Conservation (phyloP, 257 asterid genomes). For the Penstemon barbatus region DNA sequence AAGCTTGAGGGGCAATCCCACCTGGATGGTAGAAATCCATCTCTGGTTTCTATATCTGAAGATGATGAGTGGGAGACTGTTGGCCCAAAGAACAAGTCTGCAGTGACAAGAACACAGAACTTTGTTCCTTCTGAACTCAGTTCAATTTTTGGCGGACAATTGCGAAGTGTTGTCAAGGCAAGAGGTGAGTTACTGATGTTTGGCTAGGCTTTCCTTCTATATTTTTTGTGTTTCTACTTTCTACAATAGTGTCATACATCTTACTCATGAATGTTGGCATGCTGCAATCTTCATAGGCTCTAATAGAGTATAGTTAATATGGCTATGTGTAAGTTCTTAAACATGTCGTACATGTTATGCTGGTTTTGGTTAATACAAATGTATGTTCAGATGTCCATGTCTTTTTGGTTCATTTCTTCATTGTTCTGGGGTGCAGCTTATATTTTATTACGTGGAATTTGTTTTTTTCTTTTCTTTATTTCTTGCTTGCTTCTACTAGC, state of each 20-base stretch:
- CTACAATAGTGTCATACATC: neutral
- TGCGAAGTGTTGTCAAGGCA: conserved; percentile 79
- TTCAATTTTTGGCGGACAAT: conserved; percentile 79
- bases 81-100: conserved; percentile 95
- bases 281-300: no score
- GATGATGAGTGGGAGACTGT: conserved; percentile 99
- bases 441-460: neutral
- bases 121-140: conserved; percentile 79
- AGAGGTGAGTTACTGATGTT: conserved; percentile 47
- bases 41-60: conserved; percentile 69
- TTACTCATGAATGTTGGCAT: conserved; percentile 17
- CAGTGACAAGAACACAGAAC: conserved; percentile 82
- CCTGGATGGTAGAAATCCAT: conserved; percentile 53
- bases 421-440: no score
- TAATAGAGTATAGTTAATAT: no score
- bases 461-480: conserved; percentile 5
- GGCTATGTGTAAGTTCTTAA: no score
- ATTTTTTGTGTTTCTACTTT: conserved; percentile 12
- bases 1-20: conserved; percentile 69
- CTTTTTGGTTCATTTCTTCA: neutral
- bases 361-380: no score
- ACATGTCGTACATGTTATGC: no score
- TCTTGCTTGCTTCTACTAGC: neutral
- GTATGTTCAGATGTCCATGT: no score
- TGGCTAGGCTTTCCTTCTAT: conserved; percentile 14